phyloP scores from a whole-genome alignment of 2,329 filamentous ascomycete species.

The Aspergillus sp. region DNA sequence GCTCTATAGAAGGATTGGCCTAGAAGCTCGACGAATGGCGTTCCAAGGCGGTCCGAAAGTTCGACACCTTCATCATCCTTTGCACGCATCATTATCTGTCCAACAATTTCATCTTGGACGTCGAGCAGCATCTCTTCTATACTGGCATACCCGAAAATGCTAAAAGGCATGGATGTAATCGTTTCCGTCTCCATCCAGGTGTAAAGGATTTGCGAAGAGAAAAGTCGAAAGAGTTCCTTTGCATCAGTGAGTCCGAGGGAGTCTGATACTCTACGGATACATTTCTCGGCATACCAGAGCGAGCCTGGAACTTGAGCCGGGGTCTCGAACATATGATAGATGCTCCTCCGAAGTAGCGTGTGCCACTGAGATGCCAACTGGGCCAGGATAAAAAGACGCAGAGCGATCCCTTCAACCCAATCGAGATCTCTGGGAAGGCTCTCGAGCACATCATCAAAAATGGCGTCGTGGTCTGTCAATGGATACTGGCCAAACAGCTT shows the following conservation, averaged over 20 bases:
- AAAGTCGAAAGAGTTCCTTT: conserved; percentile 73
- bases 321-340: conserved; percentile 93
- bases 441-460: conserved; percentile 80
- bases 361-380: conserved; percentile 79
- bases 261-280: conserved; percentile 64
- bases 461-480: conserved; percentile 76
- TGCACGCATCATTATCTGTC: conserved; percentile 77
- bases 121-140: conserved; percentile 68
- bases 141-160: conserved; percentile 75
- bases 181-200: conserved; percentile 75
- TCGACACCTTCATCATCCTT: conserved; percentile 62
- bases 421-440: conserved; percentile 71
- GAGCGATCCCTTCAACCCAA: conserved; percentile 77
- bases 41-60: conserved; percentile 58
- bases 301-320: conserved; percentile 69
- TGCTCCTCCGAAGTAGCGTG: conserved; percentile 78
- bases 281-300: conserved; percentile 67
- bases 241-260: conserved; percentile 64
- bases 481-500: conserved; percentile 76
- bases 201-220: conserved; percentile 83
- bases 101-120: conserved; percentile 73
- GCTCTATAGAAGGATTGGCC: conserved; percentile 70
- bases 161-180: conserved; percentile 72
- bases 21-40: conserved; percentile 58
- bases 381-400: conserved; percentile 73